Evolutionary conservation across 108 stramenopile species (phyloP).

Genomic region (Pseudonitzschia multistriata): DNA sequence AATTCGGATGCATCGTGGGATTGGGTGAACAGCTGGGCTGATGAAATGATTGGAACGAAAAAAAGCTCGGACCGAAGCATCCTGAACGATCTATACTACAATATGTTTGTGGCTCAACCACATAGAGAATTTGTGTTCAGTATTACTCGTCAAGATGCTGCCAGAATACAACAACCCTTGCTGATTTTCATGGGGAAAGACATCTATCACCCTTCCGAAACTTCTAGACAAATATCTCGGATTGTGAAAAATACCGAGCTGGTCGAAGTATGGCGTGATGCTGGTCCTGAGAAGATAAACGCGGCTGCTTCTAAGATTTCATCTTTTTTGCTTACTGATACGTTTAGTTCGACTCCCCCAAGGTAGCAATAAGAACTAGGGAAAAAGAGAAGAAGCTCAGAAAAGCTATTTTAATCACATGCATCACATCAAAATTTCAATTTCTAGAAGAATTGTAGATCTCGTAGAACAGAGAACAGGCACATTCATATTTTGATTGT

Average conservation of each 20-base stretch:
- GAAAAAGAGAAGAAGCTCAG: too few relatives aligned
- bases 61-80: neutral
- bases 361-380: too few relatives aligned
- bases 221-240: constrained; percentile 5
- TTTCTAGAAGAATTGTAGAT: too few relatives aligned
- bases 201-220: constrained; percentile 20
- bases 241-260: constrained; percentile 6
- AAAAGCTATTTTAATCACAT: too few relatives aligned
- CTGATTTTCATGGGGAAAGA: constrained; percentile 22
- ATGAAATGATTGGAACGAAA: neutral
- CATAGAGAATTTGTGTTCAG: constrained; percentile 14
- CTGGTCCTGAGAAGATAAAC: constrained; percentile 5
- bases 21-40: constrained; percentile 19
- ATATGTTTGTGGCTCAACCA: constrained; percentile 8
- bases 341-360: neutral
- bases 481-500: too few relatives aligned
- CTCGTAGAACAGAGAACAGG: too few relatives aligned
- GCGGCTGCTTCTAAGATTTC: neutral
- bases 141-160: constrained; percentile 5
- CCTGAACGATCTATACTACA: neutral
- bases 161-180: neutral
- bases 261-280: constrained; percentile 16
- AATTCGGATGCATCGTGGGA: constrained; percentile 7
- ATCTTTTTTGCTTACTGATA: neutral
- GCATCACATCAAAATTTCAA: too few relatives aligned